These are phyloP conservation scores for Triticum urartu DNA, from an alignment of 176 grass and related monocot species.

Conservation along the genomic window DNA sequence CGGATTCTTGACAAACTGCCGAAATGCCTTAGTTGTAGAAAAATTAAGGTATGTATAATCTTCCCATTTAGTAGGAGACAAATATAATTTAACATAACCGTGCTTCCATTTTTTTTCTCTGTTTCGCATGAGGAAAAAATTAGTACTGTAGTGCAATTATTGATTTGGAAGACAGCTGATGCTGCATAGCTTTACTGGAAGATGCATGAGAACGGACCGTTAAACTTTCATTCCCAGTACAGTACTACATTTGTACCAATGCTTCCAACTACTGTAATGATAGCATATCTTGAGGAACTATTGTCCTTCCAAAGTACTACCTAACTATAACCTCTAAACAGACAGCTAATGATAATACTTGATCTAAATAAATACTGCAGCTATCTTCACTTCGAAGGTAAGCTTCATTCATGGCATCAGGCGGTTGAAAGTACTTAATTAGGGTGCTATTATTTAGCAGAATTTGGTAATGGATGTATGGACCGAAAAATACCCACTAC, in stretches of 20 bases:
- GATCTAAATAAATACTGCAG: not conserved
- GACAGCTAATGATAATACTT: not conserved
- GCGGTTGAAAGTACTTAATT: not conserved
- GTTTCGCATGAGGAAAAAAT: not conserved
- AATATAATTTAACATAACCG: constrained; percentile 6
- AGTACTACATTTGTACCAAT: not conserved
- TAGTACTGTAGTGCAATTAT: not conserved
- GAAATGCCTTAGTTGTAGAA: not conserved
- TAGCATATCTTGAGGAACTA: not conserved
- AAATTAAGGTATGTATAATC: not conserved
- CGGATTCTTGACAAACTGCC: not conserved
- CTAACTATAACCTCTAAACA: not conserved
- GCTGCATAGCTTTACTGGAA: not conserved
- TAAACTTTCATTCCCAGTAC: not conserved
- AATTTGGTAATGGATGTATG: not conserved
- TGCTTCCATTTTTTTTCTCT: not conserved
- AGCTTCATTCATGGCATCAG: not conserved
- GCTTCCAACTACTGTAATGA: not conserved
- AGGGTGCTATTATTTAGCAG: not conserved
- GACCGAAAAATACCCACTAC: not conserved
- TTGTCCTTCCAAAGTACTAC: constrained; percentile 17
- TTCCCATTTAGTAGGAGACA: not conserved
- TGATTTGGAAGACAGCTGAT: not conserved
- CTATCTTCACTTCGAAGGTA: constrained; percentile 33
- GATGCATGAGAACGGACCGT: no score